A percentile compares a stretch with the other conserved stretches of the same genome.
phyloP scores from a whole-genome alignment of 345 rosid genomes.

The Atalantia buxifolia region DNA sequence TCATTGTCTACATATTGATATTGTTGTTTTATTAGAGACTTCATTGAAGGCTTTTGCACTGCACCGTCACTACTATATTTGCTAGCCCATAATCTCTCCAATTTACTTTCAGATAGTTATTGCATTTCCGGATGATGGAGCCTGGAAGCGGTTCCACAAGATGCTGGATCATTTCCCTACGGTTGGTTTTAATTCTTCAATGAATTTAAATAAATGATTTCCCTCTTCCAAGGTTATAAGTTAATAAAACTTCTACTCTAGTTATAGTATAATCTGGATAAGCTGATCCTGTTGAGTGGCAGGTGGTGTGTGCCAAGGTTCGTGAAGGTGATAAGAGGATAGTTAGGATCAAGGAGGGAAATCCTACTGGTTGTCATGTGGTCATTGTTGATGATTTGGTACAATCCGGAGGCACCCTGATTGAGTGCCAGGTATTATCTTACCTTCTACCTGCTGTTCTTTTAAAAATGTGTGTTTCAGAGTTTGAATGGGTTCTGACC shows the following conservation, averaged over 20 bases:
- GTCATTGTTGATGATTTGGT: constrained; percentile 96
- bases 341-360: constrained; percentile 90
- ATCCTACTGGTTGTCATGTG: constrained; percentile 84
- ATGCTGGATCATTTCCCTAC: constrained; percentile 75
- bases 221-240: background rate
- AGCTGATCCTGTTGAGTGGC: constrained; percentile 24
- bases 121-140: constrained; percentile 99
- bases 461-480: background rate
- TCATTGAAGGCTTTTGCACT: background rate
- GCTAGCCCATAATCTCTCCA: background rate
- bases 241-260: background rate
- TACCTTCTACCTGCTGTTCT: background rate
- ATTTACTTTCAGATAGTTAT: constrained; percentile 55
- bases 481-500: background rate
- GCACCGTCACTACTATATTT: background rate
- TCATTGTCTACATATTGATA: background rate
- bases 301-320: constrained; percentile 96
- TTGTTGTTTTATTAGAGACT: background rate
- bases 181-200: constrained; percentile 39
- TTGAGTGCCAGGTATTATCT: constrained; percentile 85
- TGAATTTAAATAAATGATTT: constrained; percentile 1
- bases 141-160: constrained; percentile 99
- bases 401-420: constrained; percentile 96
- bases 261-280: constrained; percentile 9
- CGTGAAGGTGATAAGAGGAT: constrained; percentile 95